Evolutionary conservation across 106 monocot species (phyloP).

Genomic region (Platanthera zijinensis): DNA sequence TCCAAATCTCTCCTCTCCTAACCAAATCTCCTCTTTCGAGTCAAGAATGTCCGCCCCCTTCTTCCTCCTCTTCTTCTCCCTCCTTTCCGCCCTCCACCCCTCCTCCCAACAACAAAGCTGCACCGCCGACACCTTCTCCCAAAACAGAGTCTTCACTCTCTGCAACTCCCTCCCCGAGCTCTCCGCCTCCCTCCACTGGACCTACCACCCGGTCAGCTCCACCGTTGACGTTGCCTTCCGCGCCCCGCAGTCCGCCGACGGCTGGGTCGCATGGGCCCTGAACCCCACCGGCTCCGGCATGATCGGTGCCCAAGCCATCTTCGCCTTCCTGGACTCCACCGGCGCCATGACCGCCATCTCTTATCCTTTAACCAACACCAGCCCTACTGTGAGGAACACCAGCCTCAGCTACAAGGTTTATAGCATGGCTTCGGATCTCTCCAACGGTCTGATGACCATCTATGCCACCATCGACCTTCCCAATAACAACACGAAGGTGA

Average conservation of each 20-base stretch:
- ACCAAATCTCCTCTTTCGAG: neutral
- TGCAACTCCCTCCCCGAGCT: constrained; percentile 28
- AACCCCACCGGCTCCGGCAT: constrained; percentile 25
- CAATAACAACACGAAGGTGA: constrained; percentile 14
- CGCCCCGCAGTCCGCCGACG: constrained; percentile 21
- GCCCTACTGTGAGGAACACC: constrained; percentile 12
- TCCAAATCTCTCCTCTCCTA: neutral
- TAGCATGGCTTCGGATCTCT: constrained; percentile 16
- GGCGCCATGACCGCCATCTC: constrained; percentile 23
- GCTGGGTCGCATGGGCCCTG: constrained; percentile 48
- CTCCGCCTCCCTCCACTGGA: constrained; percentile 42
- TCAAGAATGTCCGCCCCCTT: neutral
- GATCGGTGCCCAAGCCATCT: constrained; percentile 29
- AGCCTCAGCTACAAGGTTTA: constrained; percentile 26
- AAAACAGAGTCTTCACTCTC: constrained; percentile 9
- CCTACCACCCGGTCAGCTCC: constrained; percentile 24
- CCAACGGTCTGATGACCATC: constrained; percentile 24
- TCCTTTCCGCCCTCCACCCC: neutral
- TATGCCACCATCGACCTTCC: constrained; percentile 33
- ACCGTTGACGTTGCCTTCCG: constrained; percentile 47
- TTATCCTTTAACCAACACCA: constrained; percentile 10
- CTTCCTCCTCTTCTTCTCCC: neutral
- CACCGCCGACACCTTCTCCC: constrained; percentile 7
- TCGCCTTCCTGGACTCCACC: constrained; percentile 20
- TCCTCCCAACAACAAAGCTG: constrained; percentile 7